Evolutionary conservation across 805 yeast genomes (phyloP).

Genomic region (Ogataea minuta): DNA sequence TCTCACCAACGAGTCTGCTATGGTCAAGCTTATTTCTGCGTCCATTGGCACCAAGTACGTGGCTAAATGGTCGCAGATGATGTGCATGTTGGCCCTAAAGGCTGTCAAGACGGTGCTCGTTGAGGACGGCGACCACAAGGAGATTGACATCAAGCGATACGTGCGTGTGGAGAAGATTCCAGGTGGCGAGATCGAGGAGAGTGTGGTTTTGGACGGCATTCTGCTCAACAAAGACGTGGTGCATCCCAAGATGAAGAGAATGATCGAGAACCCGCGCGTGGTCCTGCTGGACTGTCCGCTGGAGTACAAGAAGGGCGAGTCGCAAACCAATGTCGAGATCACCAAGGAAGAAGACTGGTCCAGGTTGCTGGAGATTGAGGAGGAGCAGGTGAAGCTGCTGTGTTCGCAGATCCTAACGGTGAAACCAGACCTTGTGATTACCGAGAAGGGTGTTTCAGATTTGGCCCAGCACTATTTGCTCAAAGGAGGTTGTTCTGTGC

Average conservation of each 20-base stretch:
- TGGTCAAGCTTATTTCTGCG: constrained; percentile 82
- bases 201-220: constrained; percentile 85
- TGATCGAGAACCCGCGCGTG: constrained; percentile 84
- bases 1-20: constrained; percentile 75
- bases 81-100: constrained; percentile 83
- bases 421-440: constrained; percentile 91
- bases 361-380: constrained; percentile 92
- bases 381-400: constrained; percentile 87
- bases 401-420: constrained; percentile 82
- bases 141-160: constrained; percentile 90
- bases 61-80: constrained; percentile 82
- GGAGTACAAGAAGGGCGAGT: constrained; percentile 98
- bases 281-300: constrained; percentile 92
- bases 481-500: constrained; percentile 88
- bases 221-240: constrained; percentile 94
- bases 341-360: constrained; percentile 96
- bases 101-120: constrained; percentile 84
- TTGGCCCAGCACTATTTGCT: constrained; percentile 94
- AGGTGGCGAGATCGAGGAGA: constrained; percentile 94
- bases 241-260: constrained; percentile 97
- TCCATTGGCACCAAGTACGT: constrained; percentile 96
- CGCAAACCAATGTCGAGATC: constrained; percentile 96
- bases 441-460: constrained; percentile 98
- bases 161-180: constrained; percentile 94
- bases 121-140: constrained; percentile 61